Evolutionary conservation across 2,329 filamentous ascomycete species (phyloP), one percentile per base, ranked within the genome.

Genomic region (Aspergillus ustus): DNA sequence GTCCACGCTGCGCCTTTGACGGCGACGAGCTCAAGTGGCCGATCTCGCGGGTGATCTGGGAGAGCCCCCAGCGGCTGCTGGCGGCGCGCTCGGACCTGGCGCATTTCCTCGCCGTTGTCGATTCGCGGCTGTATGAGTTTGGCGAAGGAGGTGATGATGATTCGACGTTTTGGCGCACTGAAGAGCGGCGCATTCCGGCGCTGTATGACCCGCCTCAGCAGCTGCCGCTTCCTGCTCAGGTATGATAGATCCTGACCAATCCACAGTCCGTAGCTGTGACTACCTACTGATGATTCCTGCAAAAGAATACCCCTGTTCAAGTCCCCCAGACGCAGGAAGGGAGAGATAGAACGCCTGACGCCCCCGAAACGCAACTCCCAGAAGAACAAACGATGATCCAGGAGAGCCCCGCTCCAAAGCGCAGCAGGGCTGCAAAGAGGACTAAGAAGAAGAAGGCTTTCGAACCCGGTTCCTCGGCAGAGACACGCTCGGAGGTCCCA

Each of bases 21-120:
- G 52, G 52, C 40, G 52, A 29, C 11, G 52, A 54, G n/a, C 40
- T 54, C 13, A 25, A 28, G 13, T 54, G 44, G 11, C 52, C 52
- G 2, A 54, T 54, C 8, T 8, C 52, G 3, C 20, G 52, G 3
- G 5, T 7, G 4, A 20, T 54, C 37, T 54, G 52, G 52, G 40
- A 54, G 37, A 29, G 17, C 11, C 19, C 37, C 2, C 17, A 13
- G 7, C 37, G 20, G 20, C 37, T 54, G 4, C 3, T 54, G 9
- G 15, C 17, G 6, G 52, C 52, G 17, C 52, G 52, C 5, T 44
- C 52, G 20, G 52, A 54, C 7, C 52, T 54, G 11, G 52, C 52
- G 17, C 34, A 44, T 17, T 54, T 54, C 19, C 37, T 43, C 2
- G 15, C 34, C 3, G 45, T 45, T n/a, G 40, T 29, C 6, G 52